Conservation (phyloP, 768 basidiomycete genomes). For the Pholiota microspora region DNA sequence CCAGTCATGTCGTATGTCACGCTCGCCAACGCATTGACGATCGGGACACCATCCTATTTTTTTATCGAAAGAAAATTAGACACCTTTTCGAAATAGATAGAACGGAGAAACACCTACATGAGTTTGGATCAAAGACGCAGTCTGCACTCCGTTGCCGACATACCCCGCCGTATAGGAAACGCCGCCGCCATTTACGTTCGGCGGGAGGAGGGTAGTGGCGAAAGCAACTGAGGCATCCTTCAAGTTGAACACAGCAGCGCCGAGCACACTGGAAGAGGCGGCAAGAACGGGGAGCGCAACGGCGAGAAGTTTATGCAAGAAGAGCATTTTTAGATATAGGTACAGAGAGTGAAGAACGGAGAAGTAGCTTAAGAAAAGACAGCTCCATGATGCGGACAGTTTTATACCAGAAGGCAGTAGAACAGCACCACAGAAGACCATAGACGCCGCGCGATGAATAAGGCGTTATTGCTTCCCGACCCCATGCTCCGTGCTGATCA, state of each 20-base stretch:
- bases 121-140: background rate
- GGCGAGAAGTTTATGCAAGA: background rate
- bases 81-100: background rate
- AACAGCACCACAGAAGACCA: too few relatives aligned
- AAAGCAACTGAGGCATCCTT: conserved; percentile 20
- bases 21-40: conserved; percentile 15
- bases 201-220: background rate
- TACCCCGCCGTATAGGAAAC: background rate
- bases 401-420: background rate
- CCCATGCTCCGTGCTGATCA: background rate
- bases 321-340: too few relatives aligned
- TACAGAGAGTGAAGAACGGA: background rate
- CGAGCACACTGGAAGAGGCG: too few relatives aligned
- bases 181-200: background rate
- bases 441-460: background rate
- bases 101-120: background rate
- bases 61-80: background rate
- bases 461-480: background rate
- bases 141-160: background rate
- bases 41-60: background rate
- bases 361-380: background rate
- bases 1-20: conserved; percentile 5
- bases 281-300: too few relatives aligned
- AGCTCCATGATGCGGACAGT: background rate
- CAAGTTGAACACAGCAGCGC: conserved; percentile 16